Percentiles rank a stretch among this genome's conserved stretches.
Evolutionary conservation across 345 rosid species (phyloP).

Genomic region (Triadica sebifera): DNA sequence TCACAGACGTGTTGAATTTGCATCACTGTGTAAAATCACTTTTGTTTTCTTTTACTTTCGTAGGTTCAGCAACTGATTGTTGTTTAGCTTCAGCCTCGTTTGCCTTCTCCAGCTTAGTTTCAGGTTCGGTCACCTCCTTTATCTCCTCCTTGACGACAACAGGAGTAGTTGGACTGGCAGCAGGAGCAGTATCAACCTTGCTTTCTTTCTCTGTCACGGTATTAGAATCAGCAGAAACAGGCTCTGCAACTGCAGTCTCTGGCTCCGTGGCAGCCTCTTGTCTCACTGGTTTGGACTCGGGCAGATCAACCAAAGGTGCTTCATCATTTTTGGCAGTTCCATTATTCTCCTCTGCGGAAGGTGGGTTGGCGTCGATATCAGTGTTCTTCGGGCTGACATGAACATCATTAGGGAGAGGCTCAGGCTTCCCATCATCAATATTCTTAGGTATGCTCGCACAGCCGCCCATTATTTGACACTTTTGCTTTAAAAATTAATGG

Average conservation of each 20-base stretch:
- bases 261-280: slow-evolving; percentile 25
- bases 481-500: slow-evolving; percentile 9
- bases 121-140: slow-evolving; percentile 11
- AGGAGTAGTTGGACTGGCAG: slow-evolving; percentile 10
- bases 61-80: slow-evolving; percentile 23
- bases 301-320: slow-evolving; percentile 39
- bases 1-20: background rate
- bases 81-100: background rate
- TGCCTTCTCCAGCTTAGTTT: no score
- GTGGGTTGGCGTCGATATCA: slow-evolving; percentile 10
- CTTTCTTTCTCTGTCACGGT: slow-evolving; percentile 11
- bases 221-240: background rate
- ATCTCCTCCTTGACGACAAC: background rate
- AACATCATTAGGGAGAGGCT: slow-evolving; percentile 10
- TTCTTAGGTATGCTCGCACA: slow-evolving; percentile 19
- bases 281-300: slow-evolving; percentile 20
- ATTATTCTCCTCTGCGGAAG: slow-evolving; percentile 32
- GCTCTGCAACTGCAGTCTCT: slow-evolving; percentile 4
- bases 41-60: slow-evolving; percentile 18
- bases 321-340: slow-evolving; percentile 25
- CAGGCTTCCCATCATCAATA: background rate
- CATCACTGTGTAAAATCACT: slow-evolving; percentile 36
- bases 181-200: slow-evolving; percentile 7
- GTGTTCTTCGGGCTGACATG: slow-evolving; percentile 18
- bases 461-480: slow-evolving; percentile 40